These are phyloP conservation scores for Tricladium varicosporioides DNA, from an alignment of 2,329 filamentous ascomycete genomes.

Conservation along the genomic window DNA sequence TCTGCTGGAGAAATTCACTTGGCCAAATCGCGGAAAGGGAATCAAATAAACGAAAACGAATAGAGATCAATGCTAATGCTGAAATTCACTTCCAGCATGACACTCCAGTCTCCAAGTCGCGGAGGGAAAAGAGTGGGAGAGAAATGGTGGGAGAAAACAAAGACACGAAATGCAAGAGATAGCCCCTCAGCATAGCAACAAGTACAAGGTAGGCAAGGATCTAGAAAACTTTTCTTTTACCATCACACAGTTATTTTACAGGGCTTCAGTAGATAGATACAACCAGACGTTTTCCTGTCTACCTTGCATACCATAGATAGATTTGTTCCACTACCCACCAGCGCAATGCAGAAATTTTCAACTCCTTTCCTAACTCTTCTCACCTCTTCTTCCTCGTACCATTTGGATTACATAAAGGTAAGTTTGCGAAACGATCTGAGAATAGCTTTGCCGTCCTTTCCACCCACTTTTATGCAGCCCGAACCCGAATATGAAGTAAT, in stretches of 20 bases:
- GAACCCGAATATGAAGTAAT: conserved; percentile 25
- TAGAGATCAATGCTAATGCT: too few species aligned
- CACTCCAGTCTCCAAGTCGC: too few species aligned
- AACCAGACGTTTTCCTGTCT: conserved; percentile 7
- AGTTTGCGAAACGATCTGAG: conserved; percentile 5
- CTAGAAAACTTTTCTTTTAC: neutral
- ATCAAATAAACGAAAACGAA: too few species aligned
- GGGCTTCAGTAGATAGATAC: conserved; percentile 14
- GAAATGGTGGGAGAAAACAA: too few species aligned
- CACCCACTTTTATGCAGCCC: conserved; percentile 22
- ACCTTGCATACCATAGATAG: conserved; percentile 16
- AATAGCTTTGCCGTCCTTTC: conserved; percentile 4
- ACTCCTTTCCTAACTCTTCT: neutral
- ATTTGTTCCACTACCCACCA: conserved; percentile 13
- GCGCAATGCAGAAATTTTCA: conserved; percentile 21
- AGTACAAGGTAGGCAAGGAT: too few species aligned
- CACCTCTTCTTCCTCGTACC: neutral
- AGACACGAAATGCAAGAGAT: too few species aligned
- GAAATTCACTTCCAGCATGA: too few species aligned
- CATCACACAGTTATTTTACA: neutral
- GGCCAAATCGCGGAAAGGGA: too few species aligned
- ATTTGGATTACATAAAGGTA: conserved; percentile 12
- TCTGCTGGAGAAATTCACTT: too few species aligned
- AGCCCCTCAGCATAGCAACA: too few species aligned
- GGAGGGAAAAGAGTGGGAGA: too few species aligned